Evolutionary conservation across 768 basidiomycete genomes (phyloP).

Genomic region (Paxillus involutus): DNA sequence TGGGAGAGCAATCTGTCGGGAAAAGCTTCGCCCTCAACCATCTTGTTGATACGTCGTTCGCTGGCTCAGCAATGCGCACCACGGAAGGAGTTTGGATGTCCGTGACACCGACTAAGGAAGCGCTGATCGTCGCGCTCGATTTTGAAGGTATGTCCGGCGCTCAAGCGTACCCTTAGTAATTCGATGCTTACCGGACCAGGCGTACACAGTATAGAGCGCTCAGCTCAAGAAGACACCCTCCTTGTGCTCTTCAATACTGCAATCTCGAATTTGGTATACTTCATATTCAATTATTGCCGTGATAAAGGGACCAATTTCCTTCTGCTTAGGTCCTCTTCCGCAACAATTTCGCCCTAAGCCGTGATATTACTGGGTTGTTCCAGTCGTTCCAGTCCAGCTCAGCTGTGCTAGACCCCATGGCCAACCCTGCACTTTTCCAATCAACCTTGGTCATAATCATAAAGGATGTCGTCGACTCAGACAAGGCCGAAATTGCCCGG

Average conservation of each 20-base stretch:
- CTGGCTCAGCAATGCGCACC: slow-evolving; percentile 62
- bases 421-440: slow-evolving; percentile 58
- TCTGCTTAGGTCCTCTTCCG: slow-evolving; percentile 55
- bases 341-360: slow-evolving; percentile 62
- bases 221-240: slow-evolving; percentile 61
- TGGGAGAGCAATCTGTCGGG: slow-evolving; percentile 69
- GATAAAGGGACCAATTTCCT: neutral
- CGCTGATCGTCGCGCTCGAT: slow-evolving; percentile 59
- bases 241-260: slow-evolving; percentile 67
- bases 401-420: slow-evolving; percentile 53
- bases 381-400: slow-evolving; percentile 61
- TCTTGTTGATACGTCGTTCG: slow-evolving; percentile 63
- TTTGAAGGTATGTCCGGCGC: slow-evolving; percentile 42
- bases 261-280: slow-evolving; percentile 56
- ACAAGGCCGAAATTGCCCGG: slow-evolving; percentile 54
- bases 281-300: neutral
- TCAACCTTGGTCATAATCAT: slow-evolving; percentile 63
- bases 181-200: slow-evolving; percentile 34
- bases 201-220: slow-evolving; percentile 63
- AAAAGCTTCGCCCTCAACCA: slow-evolving; percentile 61
- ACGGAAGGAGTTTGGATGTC: slow-evolving; percentile 71
- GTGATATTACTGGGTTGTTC: slow-evolving; percentile 62
- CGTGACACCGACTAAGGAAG: slow-evolving; percentile 56
- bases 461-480: slow-evolving; percentile 67
- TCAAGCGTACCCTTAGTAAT: slow-evolving; percentile 1